A percentile compares a stretch with the other conserved stretches of the same genome.
phyloP scores from a whole-genome alignment of 2,329 filamentous ascomycete species.

The Claviceps maximensis region DNA sequence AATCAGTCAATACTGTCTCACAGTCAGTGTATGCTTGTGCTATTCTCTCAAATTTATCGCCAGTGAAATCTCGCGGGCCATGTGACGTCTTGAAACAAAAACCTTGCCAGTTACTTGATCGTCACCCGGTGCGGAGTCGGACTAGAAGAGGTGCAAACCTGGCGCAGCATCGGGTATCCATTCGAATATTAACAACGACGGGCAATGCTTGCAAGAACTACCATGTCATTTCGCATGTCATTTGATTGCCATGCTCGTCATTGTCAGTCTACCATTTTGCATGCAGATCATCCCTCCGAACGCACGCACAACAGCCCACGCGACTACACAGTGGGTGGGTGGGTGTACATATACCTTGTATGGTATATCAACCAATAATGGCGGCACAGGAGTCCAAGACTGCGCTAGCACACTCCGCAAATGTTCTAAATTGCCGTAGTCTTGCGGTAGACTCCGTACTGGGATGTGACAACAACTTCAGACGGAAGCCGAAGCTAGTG shows the following conservation, averaged over 20 bases:
- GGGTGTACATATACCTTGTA: not conserved
- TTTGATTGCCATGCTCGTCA: conserved; percentile 7
- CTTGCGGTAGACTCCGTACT: not conserved
- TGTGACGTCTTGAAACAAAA: not conserved
- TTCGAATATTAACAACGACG: not conserved
- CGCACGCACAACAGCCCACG: not conserved
- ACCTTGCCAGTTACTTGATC: not conserved
- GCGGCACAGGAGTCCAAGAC: not conserved
- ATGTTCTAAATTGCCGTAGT: not conserved
- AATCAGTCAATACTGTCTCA: not conserved
- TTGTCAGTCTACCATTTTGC: not conserved
- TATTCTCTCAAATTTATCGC: not conserved
- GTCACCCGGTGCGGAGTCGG: not conserved
- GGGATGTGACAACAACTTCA: not conserved
- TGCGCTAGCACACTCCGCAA: not conserved
- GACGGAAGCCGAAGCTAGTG: conserved; percentile 1
- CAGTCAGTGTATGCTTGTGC: not conserved
- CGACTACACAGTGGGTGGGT: not conserved
- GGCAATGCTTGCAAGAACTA: not conserved
- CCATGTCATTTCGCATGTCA: conserved; percentile 9
- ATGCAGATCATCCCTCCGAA: conserved; percentile 6
- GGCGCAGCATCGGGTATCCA: not conserved
- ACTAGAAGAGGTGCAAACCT: not conserved
- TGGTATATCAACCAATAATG: not conserved
- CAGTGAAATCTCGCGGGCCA: conserved; percentile 1